Base-by-base conservation (phyloP, 352 stramenopile species). In the Globisporangium uncinulatum region DNA sequence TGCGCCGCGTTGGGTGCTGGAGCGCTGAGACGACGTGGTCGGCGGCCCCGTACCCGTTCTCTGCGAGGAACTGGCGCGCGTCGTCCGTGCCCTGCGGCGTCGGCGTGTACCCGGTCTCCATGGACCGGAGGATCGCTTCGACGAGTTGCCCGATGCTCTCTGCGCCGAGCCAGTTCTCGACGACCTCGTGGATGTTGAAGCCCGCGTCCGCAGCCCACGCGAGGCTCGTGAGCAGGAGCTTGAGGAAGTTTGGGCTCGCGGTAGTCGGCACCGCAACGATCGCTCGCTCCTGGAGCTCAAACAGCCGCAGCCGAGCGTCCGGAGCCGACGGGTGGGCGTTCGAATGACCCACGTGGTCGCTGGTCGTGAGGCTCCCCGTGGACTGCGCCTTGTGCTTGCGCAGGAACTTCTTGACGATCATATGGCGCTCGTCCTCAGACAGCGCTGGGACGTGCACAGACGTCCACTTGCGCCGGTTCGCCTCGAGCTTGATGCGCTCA, bases 401-500 rank as follows among this genome's bases (percentile, higher is more conserved):
- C 21, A 92, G 57, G 51, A 89, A 93, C 43, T 83, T 87, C 43
- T 72, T 76, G 29, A 92, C 54, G 21, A 92, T 67, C 7, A 66
- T 59, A n/a, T 61, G 63, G 10, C 79, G 67, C 17, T 93, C 79
- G 32, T 90, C 79, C 36, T 90, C 79, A 0, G 67, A 31, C n/a
- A 90, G 65, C 13, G 72, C 67, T 14, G 70, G 49, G n/a, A 87
- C 67, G 39, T 87, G 66, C 53, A 92, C 67, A 15, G 86, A 68
- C 15, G 73, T 83, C 83, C 83, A 93, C 41, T 84, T 87, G 32
- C 83, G 81, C 43, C 83, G 79, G 24, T 78, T 85, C 6, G 83
- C 83, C 64, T 93, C 83, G 4, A 90, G 70, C 69, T 90, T 89
- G 58, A 93, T 93, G 52, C 83, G 66, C 53, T 93, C 83, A 34